Evolutionary conservation across 2,329 filamentous ascomycete genomes (phyloP), one percentile per base, ranked within the genome.

Genomic region (Hypoxylon sp.): DNA sequence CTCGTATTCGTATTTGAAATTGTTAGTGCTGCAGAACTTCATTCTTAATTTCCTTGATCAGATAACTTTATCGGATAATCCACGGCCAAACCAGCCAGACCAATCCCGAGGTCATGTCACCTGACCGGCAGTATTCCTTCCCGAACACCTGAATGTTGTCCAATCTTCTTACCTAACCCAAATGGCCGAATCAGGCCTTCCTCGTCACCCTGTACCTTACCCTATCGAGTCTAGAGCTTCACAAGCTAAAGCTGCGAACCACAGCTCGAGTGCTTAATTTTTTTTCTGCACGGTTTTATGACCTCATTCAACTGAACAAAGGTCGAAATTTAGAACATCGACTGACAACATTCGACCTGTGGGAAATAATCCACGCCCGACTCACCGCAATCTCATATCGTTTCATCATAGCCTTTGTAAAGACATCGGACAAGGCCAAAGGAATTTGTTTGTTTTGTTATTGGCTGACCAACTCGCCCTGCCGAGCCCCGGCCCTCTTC

Each of bases 341-440:
- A 72, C 70, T 71, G 68, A 73, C 62, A 72, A 73, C 71, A 66
- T 73, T 65, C 72, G 70, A 74, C 73, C 55, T 64, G 60, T 68
- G 65, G 60, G 57, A 68, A 60, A 62, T 46, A 68, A 58, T 67
- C 56, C 25, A 60, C 59, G 43, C 53, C 59, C 23, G 17, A 38
- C 32, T 61, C 61, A 65, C 65, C 64, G 61, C 63, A 69, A 58
- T 52, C 36, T 63, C 46, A 32, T 43, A 62, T 70, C 65, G 68
- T 59, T 57, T 70, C 65, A 67, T 57, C 34, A 46, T 48, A 56
- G 30, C 60, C 23, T 52, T 59, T 48, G 32, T n/a, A 45, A 36
- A 55, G 25, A 10, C 28, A n/a, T 65, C 41, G 17, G 43, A 41
- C 48, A 36, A 36, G 19, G 52, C 23, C 9, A 28, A 57, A 23